phyloP scores from a whole-genome alignment of 345 rosid species.

The Chamaenerion angustifolium region DNA sequence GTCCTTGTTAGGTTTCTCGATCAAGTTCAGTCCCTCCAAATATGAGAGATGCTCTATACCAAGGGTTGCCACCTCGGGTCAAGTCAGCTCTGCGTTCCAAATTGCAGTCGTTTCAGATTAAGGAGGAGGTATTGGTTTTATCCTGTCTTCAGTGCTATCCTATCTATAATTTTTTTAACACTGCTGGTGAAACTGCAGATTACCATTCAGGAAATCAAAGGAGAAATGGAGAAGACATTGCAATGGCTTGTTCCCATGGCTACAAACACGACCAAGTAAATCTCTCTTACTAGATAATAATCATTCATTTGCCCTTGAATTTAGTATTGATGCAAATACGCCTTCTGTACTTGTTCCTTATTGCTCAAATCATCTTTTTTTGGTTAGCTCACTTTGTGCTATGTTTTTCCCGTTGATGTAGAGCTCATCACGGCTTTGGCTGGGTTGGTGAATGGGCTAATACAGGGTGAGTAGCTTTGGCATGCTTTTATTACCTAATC shows the following conservation, averaged over 20 bases:
- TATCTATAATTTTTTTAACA: too few relatives aligned
- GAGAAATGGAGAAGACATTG: constrained; percentile 87
- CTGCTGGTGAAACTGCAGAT: constrained; percentile 32
- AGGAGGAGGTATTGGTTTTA: constrained; percentile 55
- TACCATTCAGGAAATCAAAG: constrained; percentile 66
- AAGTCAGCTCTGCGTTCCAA: constrained; percentile 73
- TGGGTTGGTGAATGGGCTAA: constrained; percentile 99
- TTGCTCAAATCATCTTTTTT: neutral
- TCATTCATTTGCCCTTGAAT: neutral
- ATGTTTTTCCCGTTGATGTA: constrained; percentile 17
- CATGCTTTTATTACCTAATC: constrained; percentile 6
- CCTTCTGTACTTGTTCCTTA: too few relatives aligned
- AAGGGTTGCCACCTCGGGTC: constrained; percentile 77
- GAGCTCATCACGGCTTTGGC: constrained; percentile 99
- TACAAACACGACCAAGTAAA: constrained; percentile 84
- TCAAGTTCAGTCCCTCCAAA: constrained; percentile 87
- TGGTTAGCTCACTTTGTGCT: constrained; percentile 4
- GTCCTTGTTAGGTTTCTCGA: constrained; percentile 56
- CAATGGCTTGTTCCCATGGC: constrained; percentile 98
- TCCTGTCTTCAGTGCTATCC: too few relatives aligned
- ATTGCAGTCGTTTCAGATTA: constrained; percentile 49
- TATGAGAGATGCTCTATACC: constrained; percentile 91
- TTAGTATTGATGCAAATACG: too few relatives aligned
- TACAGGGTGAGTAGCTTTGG: constrained; percentile 49
- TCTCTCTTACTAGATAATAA: neutral